These are phyloP conservation scores for Tolypocladium cylindrosporum DNA, from an alignment of 2,329 filamentous ascomycete genomes.

Conservation along the genomic window DNA sequence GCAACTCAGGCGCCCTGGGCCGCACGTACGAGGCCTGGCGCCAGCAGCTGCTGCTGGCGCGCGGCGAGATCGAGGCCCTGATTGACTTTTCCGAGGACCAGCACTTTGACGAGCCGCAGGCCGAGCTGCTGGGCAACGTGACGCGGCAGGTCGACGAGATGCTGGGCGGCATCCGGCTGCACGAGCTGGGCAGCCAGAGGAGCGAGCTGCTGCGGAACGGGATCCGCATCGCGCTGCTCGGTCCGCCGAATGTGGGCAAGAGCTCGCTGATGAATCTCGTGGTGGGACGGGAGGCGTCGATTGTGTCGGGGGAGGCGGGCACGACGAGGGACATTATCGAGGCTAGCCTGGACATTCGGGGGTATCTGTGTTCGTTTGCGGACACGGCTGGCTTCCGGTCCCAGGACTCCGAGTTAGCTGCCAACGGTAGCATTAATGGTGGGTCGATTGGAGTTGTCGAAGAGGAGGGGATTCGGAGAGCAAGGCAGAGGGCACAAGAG, in stretches of 20 bases:
- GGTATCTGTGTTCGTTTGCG: constrained; percentile 86
- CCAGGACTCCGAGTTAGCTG: constrained; percentile 4
- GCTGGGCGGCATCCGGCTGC: constrained; percentile 50
- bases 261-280: constrained; percentile 86
- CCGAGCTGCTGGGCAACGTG: constrained; percentile 61
- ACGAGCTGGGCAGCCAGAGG: constrained; percentile 67
- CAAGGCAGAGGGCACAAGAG: constrained; percentile 67
- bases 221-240: constrained; percentile 76
- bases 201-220: constrained; percentile 79
- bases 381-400: constrained; percentile 85
- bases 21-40: constrained; percentile 79
- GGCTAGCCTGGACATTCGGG: constrained; percentile 77
- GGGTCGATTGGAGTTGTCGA: constrained; percentile 62
- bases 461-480: constrained; percentile 80
- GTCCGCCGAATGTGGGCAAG: constrained; percentile 90
- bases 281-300: constrained; percentile 86
- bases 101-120: constrained; percentile 83
- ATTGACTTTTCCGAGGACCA: constrained; percentile 98
- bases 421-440: background rate
- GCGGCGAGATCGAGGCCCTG: constrained; percentile 86
- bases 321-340: constrained; percentile 94
- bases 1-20: constrained; percentile 60
- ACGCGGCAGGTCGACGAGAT: constrained; percentile 53
- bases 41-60: constrained; percentile 61
- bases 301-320: constrained; percentile 85